Evolutionary conservation across 345 rosid genomes (phyloP).

Genomic region (Kandelia obovata): DNA sequence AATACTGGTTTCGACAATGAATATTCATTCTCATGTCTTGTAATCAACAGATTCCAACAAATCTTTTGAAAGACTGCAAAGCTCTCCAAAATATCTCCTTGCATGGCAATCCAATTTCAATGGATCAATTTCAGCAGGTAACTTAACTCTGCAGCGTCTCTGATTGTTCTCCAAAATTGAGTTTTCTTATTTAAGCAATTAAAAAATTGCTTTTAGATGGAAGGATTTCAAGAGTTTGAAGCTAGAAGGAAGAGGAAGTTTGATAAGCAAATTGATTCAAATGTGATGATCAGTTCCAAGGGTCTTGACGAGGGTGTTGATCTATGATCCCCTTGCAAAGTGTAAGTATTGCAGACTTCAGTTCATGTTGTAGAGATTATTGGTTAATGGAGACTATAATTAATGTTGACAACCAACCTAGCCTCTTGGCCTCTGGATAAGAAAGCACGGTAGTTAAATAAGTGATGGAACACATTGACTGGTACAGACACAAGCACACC

Average conservation of each 20-base stretch:
- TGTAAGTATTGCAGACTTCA: slow-evolving; percentile 6
- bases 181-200: background rate
- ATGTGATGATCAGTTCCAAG: slow-evolving; percentile 90
- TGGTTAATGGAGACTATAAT: background rate
- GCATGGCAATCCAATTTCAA: slow-evolving; percentile 81
- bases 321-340: slow-evolving; percentile 24
- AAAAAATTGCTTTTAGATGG: slow-evolving; percentile 49
- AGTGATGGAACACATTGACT: too few relatives aligned
- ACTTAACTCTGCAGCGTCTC: slow-evolving; percentile 12
- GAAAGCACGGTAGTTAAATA: background rate
- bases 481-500: too few relatives aligned
- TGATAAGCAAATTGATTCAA: slow-evolving; percentile 93
- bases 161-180: background rate
- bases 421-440: background rate
- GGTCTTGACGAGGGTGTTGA: slow-evolving; percentile 97
- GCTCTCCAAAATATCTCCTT: slow-evolving; percentile 82
- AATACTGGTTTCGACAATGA: background rate
- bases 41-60: slow-evolving; percentile 60
- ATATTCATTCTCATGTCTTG: background rate
- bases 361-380: too few relatives aligned
- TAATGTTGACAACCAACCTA: background rate
- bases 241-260: slow-evolving; percentile 88
- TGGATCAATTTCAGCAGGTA: slow-evolving; percentile 96
- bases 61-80: slow-evolving; percentile 75
- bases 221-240: slow-evolving; percentile 87